phyloP scores from a whole-genome alignment of 176 grass and related monocot genomes.

The Alloteropsis semialata region DNA sequence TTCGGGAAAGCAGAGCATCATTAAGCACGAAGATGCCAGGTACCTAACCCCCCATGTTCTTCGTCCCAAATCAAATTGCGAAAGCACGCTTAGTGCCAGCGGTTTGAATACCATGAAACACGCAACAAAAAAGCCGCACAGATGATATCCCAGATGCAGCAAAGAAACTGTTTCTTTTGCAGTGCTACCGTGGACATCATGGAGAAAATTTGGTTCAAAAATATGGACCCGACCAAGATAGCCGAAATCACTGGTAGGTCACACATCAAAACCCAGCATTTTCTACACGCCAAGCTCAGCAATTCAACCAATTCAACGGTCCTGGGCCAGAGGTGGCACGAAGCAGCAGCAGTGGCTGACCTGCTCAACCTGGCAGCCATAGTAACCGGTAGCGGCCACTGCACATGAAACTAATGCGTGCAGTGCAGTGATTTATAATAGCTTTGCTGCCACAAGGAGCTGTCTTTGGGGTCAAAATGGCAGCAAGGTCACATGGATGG shows the following conservation, averaged over 20 bases:
- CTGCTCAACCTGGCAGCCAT: conserved; percentile 20
- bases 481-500: conserved; percentile 28
- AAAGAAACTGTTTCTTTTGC: not conserved
- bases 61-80: not conserved
- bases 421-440: conserved; percentile 30
- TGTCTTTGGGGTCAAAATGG: conserved; percentile 25
- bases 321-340: not conserved
- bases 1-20: conserved; percentile 44
- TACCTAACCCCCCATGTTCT: conserved; percentile 47
- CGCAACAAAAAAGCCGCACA: conserved; percentile 15
- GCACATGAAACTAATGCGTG: conserved; percentile 36
- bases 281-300: not conserved
- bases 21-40: conserved; percentile 40
- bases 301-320: conserved; percentile 19
- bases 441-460: not conserved
- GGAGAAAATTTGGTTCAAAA: not conserved
- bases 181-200: conserved; percentile 10
- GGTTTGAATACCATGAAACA: conserved; percentile 26
- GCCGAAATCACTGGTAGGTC: conserved; percentile 14
- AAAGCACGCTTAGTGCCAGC: conserved; percentile 12
- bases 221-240: conserved; percentile 5
- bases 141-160: conserved; percentile 5
- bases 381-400: not conserved
- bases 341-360: conserved; percentile 14
- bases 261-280: conserved; percentile 19